Evolutionary conservation across 371 early-diverging fungal genomes (phyloP), one percentile per base, ranked within the genome.

Genomic region (Dipsacomyces acuminosporus): DNA sequence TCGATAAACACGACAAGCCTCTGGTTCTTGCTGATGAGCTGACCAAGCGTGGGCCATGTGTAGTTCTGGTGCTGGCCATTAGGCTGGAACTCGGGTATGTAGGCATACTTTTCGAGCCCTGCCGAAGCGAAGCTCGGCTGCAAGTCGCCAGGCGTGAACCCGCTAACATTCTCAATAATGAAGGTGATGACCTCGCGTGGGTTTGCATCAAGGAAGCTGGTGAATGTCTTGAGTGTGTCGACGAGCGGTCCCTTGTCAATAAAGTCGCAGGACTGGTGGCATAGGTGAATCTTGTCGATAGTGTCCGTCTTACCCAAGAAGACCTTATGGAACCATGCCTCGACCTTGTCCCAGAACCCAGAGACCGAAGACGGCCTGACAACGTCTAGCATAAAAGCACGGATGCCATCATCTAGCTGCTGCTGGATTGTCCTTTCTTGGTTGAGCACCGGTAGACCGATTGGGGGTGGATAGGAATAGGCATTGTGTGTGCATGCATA

Each of bases 401-500:
- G 74, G 17, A 89, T 72, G 38, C 90, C 90, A 54, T 88, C 88
- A 21, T 63, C 61, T 5, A 89, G 77, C 62, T 89, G 90, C 5
- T 76, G 73, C 3, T 61, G 54, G 21, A 87, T 76, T n/a, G 76
- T 59, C 50, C 76, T 80, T 48, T 76, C 48, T 67, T 89, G 90
- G 52, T 86, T 89, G 14, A 77, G 78, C 21, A 49, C 66, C 0
- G 34, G 47, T 3, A 55, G 35, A 5, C 30, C 57, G 3, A 25
- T 23, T 1, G 66, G 66, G 3, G 66, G 66, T 11, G 61, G 41
- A 55, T 63, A 80, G 23, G 85, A 81, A 62, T 82, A 90, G 0
- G 89, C 73, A 56, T 89, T 89, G 70, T 89, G 90, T 3, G 88
- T 86, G 35, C 81, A 63, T 1, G 81, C 71, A 44, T 76, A 83